Evolutionary conservation across 2,329 filamentous ascomycete species (phyloP).

Genomic region (Aspergillus aculeatinus): DNA sequence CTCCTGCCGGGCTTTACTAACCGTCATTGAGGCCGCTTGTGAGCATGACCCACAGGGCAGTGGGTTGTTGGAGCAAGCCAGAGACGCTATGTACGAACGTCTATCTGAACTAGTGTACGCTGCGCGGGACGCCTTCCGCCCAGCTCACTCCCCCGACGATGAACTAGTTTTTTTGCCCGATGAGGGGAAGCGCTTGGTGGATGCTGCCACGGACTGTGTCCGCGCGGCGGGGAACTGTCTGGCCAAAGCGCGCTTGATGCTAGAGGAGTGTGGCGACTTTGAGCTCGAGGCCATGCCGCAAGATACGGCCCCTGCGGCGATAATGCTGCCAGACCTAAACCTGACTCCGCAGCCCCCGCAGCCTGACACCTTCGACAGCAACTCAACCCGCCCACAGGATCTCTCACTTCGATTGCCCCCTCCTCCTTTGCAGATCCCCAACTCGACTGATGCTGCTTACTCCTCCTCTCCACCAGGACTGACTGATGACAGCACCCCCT

Average conservation of each 20-base stretch:
- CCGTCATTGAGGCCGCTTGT: conserved; percentile 78
- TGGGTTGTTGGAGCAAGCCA: conserved; percentile 65
- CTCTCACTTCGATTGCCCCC: conserved; percentile 44
- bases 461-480: conserved; percentile 37
- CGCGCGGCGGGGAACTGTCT: conserved; percentile 89
- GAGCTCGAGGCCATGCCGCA: conserved; percentile 65
- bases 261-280: conserved; percentile 88
- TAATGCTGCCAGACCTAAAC: conserved; percentile 17
- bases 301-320: conserved; percentile 29
- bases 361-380: conserved; percentile 16
- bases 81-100: conserved; percentile 73
- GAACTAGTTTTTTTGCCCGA: conserved; percentile 79
- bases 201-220: conserved; percentile 82
- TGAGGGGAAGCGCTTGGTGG: conserved; percentile 71
- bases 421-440: conserved; percentile 47
- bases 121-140: conserved; percentile 74
- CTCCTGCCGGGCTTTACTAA: conserved; percentile 75
- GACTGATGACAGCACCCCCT: conserved; percentile 40
- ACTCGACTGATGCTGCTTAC: conserved; percentile 24
- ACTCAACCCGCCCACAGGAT: conserved; percentile 27
- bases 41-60: conserved; percentile 70
- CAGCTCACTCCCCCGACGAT: conserved; percentile 64
- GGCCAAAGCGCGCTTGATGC: conserved; percentile 76
- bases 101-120: conserved; percentile 78
- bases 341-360: conserved; percentile 23